phyloP scores from a whole-genome alignment of 2,329 filamentous ascomycete genomes.

The Lecanosticta acicola region DNA sequence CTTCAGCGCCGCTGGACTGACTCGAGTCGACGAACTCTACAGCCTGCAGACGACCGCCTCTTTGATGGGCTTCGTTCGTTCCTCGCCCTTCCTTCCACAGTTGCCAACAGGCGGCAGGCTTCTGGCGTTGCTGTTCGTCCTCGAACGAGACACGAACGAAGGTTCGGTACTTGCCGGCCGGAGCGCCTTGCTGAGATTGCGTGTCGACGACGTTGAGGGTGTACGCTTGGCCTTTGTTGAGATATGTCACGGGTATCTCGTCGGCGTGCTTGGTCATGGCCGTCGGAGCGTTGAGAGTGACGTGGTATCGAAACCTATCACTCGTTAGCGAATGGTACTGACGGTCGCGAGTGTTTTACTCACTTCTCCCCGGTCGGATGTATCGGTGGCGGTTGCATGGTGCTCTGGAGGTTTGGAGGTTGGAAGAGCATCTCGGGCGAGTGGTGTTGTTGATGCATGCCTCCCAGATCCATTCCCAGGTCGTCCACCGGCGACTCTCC shows the following conservation, averaged over 20 bases:
- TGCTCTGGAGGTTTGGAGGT: slow-evolving; percentile 43
- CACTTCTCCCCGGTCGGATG: slow-evolving; percentile 45
- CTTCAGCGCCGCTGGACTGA: slow-evolving; percentile 50
- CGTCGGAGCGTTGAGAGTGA: slow-evolving; percentile 85
- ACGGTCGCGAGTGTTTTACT: slow-evolving; percentile 20
- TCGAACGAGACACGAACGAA: slow-evolving; percentile 96
- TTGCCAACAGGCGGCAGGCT: slow-evolving; percentile 79
- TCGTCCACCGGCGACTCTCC: slow-evolving; percentile 63
- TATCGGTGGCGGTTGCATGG: slow-evolving; percentile 37
- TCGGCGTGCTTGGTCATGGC: slow-evolving; percentile 89
- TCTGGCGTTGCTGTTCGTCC: slow-evolving; percentile 84
- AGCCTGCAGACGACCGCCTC: slow-evolving; percentile 85
- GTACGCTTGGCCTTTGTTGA: slow-evolving; percentile 97
- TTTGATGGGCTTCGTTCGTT: slow-evolving; percentile 90
- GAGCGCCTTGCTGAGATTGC: slow-evolving; percentile 52
- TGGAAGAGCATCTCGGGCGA: slow-evolving; percentile 57
- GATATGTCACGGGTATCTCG: slow-evolving; percentile 93
- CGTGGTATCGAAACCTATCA: slow-evolving; percentile 74
- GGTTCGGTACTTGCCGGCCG: slow-evolving; percentile 72
- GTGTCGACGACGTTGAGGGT: slow-evolving; percentile 80
- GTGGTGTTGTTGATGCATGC: slow-evolving; percentile 57
- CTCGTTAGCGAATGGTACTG: slow-evolving; percentile 21
- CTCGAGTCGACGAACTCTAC: slow-evolving; percentile 81
- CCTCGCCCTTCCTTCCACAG: slow-evolving; percentile 94
- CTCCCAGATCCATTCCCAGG: slow-evolving; percentile 47